Evolutionary conservation across 2,329 filamentous ascomycete species (phyloP).

Genomic region (Alternaria postmessia): DNA sequence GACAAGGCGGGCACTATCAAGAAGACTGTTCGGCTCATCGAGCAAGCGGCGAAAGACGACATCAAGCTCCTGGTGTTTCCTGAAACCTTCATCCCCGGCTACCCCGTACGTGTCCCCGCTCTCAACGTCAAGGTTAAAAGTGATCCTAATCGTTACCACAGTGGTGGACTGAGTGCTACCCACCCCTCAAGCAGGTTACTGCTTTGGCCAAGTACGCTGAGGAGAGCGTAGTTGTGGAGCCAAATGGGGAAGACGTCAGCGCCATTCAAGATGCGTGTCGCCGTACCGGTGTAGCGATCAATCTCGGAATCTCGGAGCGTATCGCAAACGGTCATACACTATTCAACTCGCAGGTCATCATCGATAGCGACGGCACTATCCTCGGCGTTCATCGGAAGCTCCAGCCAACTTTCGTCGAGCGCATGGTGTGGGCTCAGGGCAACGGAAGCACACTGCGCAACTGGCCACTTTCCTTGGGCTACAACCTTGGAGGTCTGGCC

Average conservation of each 20-base stretch:
- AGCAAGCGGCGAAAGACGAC: constrained; percentile 41
- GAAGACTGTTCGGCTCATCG: constrained; percentile 45
- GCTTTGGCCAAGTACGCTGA: constrained; percentile 46
- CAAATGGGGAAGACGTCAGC: constrained; percentile 40
- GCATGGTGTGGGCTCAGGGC: constrained; percentile 48
- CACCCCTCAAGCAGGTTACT: constrained; percentile 45
- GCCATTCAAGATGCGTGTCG: constrained; percentile 46
- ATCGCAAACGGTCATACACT: constrained; percentile 43
- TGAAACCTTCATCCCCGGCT: constrained; percentile 50
- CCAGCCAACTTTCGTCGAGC: constrained; percentile 49
- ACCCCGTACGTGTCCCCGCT: constrained; percentile 37
- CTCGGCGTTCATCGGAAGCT: constrained; percentile 51
- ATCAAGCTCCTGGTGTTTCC: constrained; percentile 49
- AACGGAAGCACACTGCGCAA: constrained; percentile 44
- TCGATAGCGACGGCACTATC: constrained; percentile 45
- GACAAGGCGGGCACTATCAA: constrained; percentile 46
- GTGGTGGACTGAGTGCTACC: constrained; percentile 50
- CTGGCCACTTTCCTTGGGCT: constrained; percentile 41
- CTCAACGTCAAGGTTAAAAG: background rate
- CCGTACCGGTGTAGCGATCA: constrained; percentile 42
- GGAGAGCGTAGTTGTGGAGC: constrained; percentile 48
- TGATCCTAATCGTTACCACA: constrained; percentile 22
- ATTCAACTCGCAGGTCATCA: constrained; percentile 49
- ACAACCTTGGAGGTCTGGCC: constrained; percentile 47
- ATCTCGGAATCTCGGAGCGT: constrained; percentile 48